Base-by-base conservation (phyloP, 805 yeast species). In the Wickerhamomyces silvicola region DNA sequence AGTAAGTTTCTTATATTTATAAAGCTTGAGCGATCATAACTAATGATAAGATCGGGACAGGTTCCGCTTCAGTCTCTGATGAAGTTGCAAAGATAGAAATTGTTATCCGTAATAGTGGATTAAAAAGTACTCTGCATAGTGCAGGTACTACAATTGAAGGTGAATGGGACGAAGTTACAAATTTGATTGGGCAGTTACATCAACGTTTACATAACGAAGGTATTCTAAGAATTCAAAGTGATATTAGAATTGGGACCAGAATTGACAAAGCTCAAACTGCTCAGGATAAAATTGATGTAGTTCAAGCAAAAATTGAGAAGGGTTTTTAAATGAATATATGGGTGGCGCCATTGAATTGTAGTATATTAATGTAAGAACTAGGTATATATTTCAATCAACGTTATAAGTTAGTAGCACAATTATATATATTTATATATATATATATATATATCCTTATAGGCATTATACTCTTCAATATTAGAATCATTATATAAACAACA, bases 111-210 rank as follows among this genome's bases (percentile, higher is more conserved):
- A 66, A 66, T 16, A 72, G 82, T 19, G 78, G 73, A 3, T 60
- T 86, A 33, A 66, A 76, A 30, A 75, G 80, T 40, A 75, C 83
- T 2, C 62, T 86, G 38, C 96, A 86, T 57, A 81, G 94, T 45
- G 96, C 96, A 3, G 96, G 96, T 4, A 86, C 95, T 6, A 85
- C 95, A 2, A 77, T 81, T 45, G 75, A 82, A 47, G 96, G 96
- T 1, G 87, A 86, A n/a, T 87, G 95, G 95, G 75, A 77, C 48
- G 87, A 81, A 34, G 95, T 87, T 2, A 80, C 78, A 75, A 73
- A 67, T 21, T 59, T 84, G 32, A 80, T 86, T 46, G 95, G 95
- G 7, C 70, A 73, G 43, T 60, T 85, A 46, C 96, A 86, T 50
- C 78, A 79, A 48, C 63, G 64, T 27, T 70, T 83, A 32, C 96